These are phyloP conservation scores for Paramecium pentaurelia DNA, from an alignment of 73 alveolate species.

Conservation along the genomic window DNA sequence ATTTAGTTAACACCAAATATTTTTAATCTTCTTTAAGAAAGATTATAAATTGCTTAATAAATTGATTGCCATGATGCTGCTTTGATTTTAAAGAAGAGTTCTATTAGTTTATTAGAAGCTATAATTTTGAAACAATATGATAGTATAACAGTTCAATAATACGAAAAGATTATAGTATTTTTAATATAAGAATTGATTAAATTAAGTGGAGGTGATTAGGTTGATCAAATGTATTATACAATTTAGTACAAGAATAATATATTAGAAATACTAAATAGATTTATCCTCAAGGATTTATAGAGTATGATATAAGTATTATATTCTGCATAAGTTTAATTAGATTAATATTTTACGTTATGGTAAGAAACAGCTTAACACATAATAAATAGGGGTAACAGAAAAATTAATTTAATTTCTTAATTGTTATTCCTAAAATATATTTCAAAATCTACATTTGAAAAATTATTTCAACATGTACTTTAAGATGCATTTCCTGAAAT, in stretches of 20 bases:
- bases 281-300: neutral
- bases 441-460: neutral
- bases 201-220: neutral
- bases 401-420: neutral
- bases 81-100: neutral
- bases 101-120: neutral
- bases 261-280: neutral
- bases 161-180: neutral
- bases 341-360: neutral
- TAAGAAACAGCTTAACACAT: neutral
- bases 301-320: neutral
- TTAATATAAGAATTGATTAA: neutral
- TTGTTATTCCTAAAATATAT: neutral
- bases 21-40: neutral
- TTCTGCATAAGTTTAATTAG: neutral
- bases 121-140: neutral
- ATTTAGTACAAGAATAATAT: neutral
- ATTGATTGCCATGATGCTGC: neutral
- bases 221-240: neutral
- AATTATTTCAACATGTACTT: neutral
- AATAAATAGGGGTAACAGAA: neutral
- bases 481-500: neutral
- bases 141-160: neutral
- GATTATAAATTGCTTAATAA: neutral
- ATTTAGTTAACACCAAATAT: neutral